Evolutionary conservation across 805 yeast genomes (phyloP).

Genomic region (Saccharomycopsis vini): DNA sequence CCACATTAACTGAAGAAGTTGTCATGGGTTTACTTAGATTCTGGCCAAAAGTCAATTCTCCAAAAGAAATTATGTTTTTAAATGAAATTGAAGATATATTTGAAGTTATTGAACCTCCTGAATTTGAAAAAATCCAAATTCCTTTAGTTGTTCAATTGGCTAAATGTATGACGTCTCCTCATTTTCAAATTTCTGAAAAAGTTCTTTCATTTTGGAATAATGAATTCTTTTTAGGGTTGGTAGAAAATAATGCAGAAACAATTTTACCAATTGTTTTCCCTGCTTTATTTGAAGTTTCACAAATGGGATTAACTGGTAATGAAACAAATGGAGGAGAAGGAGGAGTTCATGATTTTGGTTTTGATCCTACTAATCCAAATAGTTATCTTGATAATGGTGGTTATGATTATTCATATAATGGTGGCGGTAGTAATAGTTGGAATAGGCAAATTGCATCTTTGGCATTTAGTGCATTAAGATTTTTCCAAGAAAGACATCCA

Average conservation of each 20-base stretch:
- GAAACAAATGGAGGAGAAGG: background rate
- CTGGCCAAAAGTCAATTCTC: constrained; percentile 95
- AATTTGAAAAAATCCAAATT: constrained; percentile 83
- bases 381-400: constrained; percentile 22
- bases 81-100: constrained; percentile 95
- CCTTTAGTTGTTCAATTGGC: constrained; percentile 92
- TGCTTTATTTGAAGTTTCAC: constrained; percentile 75
- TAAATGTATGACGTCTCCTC: constrained; percentile 88
- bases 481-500: constrained; percentile 89
- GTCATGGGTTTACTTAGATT: constrained; percentile 83
- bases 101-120: constrained; percentile 91
- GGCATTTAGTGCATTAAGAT: constrained; percentile 84
- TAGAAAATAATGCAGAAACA: constrained; percentile 87
- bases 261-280: constrained; percentile 89
- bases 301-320: constrained; percentile 17
- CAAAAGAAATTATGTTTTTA: constrained; percentile 92
- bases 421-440: constrained; percentile 48
- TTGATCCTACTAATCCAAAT: constrained; percentile 2
- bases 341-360: background rate
- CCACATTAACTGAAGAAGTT: constrained; percentile 88
- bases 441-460: constrained; percentile 86
- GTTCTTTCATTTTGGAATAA: constrained; percentile 91
- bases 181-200: constrained; percentile 95
- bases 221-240: constrained; percentile 82
- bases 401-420: constrained; percentile 19